Base-by-base conservation (phyloP, 2,329 filamentous ascomycete genomes). In the Verticillium nonalfalfae region DNA sequence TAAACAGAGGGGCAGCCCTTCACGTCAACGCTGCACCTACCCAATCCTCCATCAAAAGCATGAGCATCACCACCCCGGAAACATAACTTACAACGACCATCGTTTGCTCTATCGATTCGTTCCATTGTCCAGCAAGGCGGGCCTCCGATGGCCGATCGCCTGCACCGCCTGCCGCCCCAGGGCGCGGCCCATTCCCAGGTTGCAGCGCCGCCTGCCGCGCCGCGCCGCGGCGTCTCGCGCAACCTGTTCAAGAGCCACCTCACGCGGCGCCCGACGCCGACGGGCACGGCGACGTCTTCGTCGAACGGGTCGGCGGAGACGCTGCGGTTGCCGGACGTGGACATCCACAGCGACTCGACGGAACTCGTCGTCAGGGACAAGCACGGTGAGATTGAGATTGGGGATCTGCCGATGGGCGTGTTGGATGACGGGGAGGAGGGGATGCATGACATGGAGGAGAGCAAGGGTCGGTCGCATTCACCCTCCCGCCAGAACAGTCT, bases 341-440 rank as follows among this genome's bases (percentile, higher is more conserved):
- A 36, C 15, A 59, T 33, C 40, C 80, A 82, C 62, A 73, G 74
- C 59, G 79, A 81, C 57, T 69, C 73, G 1, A 73, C 72, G 1
- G 85, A 87, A 66, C 88, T 89, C 62, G 82, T 89, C 9, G 81
- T 88, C 56, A 78, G 86, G 65, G 82, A 88, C 68, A 76, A 82
- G 71, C 82, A 87, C 67, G 86, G 86, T 57, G 85, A 88, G 65
- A 80, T 87, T 61, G 81, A 86, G 70, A 73, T 88, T n/a, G 78
- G 77, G 15, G 84, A 86, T 62, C 82, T 82, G 56, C 83, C 81
- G 1, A 78, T 81, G 63, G 73, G 77, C 7, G 72, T 81, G 34
- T 83, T 86, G 57, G 83, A 85, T 39, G 77, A 81, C 15, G 82
- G 84, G 59, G 81, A 83, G 70, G 80, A 80, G 58, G 76, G 75